Conservation (phyloP, 352 stramenopile species). For the Globisporangium spiculum region DNA sequence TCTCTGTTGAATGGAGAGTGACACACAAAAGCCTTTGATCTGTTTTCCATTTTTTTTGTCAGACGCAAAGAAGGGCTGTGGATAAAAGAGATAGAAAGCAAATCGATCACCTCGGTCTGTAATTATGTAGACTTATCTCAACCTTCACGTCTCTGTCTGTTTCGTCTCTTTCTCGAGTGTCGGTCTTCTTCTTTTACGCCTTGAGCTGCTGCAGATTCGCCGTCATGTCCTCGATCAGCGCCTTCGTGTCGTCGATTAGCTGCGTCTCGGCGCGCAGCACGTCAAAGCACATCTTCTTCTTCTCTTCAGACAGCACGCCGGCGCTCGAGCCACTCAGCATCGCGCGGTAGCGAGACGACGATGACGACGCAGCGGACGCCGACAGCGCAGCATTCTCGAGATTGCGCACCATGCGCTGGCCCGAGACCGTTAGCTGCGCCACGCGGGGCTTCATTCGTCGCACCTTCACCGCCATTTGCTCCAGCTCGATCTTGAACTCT, state of each 20-base stretch:
- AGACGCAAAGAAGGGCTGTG: background rate
- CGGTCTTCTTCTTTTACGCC: slow-evolving; percentile 11
- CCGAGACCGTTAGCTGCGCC: slow-evolving; percentile 64
- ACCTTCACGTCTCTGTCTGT: background rate
- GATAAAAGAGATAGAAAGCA: background rate
- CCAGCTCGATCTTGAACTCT: slow-evolving; percentile 70
- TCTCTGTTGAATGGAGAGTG: background rate
- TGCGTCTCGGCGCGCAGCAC: slow-evolving; percentile 78
- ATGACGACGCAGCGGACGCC: slow-evolving; percentile 23
- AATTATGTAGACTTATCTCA: background rate
- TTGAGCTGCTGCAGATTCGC: slow-evolving; percentile 47
- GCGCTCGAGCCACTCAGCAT: slow-evolving; percentile 4
- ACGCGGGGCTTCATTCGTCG: slow-evolving; percentile 72
- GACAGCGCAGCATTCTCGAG: slow-evolving; percentile 38
- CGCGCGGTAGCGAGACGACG: slow-evolving; percentile 13
- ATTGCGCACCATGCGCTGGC: slow-evolving; percentile 52
- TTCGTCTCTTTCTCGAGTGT: background rate
- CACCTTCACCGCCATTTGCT: slow-evolving; percentile 55
- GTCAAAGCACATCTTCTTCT: slow-evolving; percentile 83
- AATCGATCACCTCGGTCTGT: background rate
- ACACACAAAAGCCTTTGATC: background rate
- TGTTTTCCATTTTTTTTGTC: background rate
- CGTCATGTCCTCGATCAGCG: slow-evolving; percentile 62
- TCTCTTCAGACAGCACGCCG: slow-evolving; percentile 51
- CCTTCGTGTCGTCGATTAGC: slow-evolving; percentile 77